Percentiles rank a stretch among this genome's conserved stretches.
phyloP scores from a whole-genome alignment of 2,329 filamentous ascomycete genomes.

The Nigrospora sphaerica region DNA sequence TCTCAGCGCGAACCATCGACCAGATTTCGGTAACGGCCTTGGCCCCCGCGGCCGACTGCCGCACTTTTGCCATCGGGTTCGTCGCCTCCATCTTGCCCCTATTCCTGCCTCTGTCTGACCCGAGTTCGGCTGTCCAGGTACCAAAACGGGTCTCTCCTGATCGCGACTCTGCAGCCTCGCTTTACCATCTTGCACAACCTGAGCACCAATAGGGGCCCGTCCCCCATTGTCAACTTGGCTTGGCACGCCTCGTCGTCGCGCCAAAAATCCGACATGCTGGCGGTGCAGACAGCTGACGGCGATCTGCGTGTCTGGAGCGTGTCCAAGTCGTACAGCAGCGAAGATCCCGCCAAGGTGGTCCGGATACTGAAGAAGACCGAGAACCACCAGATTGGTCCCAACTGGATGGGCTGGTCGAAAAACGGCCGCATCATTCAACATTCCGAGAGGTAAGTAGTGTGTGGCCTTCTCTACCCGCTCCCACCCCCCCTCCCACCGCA shows the following conservation, averaged over 20 bases:
- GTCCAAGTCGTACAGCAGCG: constrained; percentile 65
- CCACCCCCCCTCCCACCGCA: neutral
- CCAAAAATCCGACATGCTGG: constrained; percentile 97
- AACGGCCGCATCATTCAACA: constrained; percentile 93
- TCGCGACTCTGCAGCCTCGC: constrained; percentile 80
- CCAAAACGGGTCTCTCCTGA: constrained; percentile 86
- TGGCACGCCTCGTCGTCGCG: constrained; percentile 97
- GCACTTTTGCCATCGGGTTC: constrained; percentile 93
- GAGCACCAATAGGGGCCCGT: constrained; percentile 75
- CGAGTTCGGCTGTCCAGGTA: constrained; percentile 50
- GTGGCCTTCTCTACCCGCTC: neutral
- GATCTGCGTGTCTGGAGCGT: constrained; percentile 96
- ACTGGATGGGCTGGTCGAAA: constrained; percentile 98
- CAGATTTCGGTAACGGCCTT: constrained; percentile 94
- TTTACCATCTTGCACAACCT: constrained; percentile 94
- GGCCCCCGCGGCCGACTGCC: constrained; percentile 81
- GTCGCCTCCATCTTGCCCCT: constrained; percentile 12
- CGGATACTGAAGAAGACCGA: constrained; percentile 78
- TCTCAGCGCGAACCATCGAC: constrained; percentile 80
- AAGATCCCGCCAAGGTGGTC: constrained; percentile 80
- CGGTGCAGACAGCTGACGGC: constrained; percentile 84
- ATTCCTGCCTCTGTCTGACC: neutral
- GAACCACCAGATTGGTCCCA: constrained; percentile 64
- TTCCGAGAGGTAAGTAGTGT: constrained; percentile 69
- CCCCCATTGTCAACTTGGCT: constrained; percentile 76